Conservation (phyloP, 768 basidiomycete genomes). For the Leccinum sublutescens region DNA sequence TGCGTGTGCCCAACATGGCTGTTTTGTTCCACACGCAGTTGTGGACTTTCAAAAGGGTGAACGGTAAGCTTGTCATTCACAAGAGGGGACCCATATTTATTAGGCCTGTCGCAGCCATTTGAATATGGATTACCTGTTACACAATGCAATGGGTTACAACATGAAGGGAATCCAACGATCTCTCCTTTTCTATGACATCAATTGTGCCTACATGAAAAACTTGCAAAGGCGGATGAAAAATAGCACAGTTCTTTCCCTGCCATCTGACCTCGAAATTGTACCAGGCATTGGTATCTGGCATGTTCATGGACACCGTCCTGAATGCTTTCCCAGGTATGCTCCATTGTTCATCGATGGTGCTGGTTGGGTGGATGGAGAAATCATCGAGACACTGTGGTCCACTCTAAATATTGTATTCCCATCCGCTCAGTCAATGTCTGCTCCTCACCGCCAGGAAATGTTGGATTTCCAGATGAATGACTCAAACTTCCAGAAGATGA, state of each 20-base stretch:
- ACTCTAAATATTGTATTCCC: not conserved
- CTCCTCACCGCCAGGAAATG: not conserved
- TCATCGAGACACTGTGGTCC: slow-evolving; percentile 8
- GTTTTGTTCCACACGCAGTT: not conserved
- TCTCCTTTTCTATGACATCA: slow-evolving; percentile 2
- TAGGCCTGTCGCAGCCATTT: not conserved
- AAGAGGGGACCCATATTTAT: not conserved
- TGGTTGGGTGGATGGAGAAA: slow-evolving; percentile 3
- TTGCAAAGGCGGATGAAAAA: not conserved
- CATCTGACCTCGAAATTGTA: not conserved
- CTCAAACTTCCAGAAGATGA: slow-evolving; percentile 9
- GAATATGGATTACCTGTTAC: slow-evolving; percentile 8
- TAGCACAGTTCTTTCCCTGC: not conserved
- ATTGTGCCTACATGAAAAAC: slow-evolving; percentile 13
- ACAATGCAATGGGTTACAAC: not conserved
- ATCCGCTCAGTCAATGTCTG: not conserved
- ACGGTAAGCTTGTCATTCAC: not conserved
- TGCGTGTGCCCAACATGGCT: not conserved
- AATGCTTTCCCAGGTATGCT: slow-evolving; percentile 18
- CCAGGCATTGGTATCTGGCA: slow-evolving; percentile 26
- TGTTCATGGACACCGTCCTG: slow-evolving; percentile 22
- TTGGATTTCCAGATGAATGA: slow-evolving; percentile 11
- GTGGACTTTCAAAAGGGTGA: not conserved
- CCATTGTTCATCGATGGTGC: not conserved
- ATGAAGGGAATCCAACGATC: not conserved